phyloP scores from a whole-genome alignment of 2,329 filamentous ascomycete genomes.

The Cytospora leucostoma region DNA sequence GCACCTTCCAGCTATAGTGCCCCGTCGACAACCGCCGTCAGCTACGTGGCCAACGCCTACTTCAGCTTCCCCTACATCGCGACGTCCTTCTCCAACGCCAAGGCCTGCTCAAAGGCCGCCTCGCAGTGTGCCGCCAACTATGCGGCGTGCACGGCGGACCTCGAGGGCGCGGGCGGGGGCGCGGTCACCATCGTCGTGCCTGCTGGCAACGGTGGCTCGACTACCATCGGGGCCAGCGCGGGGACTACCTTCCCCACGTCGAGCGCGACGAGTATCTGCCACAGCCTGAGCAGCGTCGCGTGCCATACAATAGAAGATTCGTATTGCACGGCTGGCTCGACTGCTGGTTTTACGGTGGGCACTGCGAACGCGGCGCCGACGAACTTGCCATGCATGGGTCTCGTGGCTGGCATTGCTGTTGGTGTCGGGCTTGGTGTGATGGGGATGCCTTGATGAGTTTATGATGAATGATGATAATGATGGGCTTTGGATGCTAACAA shows the following conservation, averaged over 20 bases:
- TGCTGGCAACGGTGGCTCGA: constrained; percentile 51
- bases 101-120: constrained; percentile 54
- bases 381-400: constrained; percentile 29
- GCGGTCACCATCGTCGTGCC: constrained; percentile 60
- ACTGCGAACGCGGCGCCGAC: constrained; percentile 33
- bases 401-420: constrained; percentile 32
- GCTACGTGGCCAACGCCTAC: constrained; percentile 58
- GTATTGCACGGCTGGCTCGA: constrained; percentile 41
- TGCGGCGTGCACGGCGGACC: constrained; percentile 52
- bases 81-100: constrained; percentile 53
- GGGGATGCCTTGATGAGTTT: constrained; percentile 16
- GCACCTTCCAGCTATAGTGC: constrained; percentile 43
- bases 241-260: constrained; percentile 43
- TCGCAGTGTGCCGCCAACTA: constrained; percentile 56
- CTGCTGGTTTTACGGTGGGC: constrained; percentile 34
- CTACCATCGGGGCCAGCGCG: constrained; percentile 45
- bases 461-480: background rate
- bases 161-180: constrained; percentile 42
- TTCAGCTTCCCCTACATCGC: constrained; percentile 62
- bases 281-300: constrained; percentile 54
- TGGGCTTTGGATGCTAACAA: background rate
- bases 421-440: constrained; percentile 28
- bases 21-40: constrained; percentile 43
- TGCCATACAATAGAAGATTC: constrained; percentile 48
- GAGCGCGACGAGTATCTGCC: constrained; percentile 56